These are phyloP conservation scores for Suhomyces sp. DNA, from an alignment of 805 yeast species.

Conservation along the genomic window DNA sequence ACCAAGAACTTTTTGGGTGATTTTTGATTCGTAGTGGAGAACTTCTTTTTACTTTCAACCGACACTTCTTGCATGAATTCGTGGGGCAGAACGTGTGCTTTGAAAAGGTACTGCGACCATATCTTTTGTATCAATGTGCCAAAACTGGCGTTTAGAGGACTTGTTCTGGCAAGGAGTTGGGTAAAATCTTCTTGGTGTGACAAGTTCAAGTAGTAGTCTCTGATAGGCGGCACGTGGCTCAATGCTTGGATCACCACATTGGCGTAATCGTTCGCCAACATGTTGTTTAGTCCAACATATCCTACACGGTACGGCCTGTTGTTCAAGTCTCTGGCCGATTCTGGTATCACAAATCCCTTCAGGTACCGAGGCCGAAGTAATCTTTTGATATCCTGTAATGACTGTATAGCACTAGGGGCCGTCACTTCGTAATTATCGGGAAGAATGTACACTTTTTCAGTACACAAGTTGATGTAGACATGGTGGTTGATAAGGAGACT, in stretches of 20 bases:
- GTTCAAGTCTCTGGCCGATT: constrained; percentile 38
- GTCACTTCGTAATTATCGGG: constrained; percentile 55
- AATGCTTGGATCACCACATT: constrained; percentile 57
- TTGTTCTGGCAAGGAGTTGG: constrained; percentile 10
- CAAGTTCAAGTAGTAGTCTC: constrained; percentile 30
- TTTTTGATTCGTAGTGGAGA: constrained; percentile 32
- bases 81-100: constrained; percentile 63
- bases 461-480: constrained; percentile 55
- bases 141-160: constrained; percentile 39
- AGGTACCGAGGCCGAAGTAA: constrained; percentile 53
- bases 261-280: constrained; percentile 49
- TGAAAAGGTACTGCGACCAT: constrained; percentile 62
- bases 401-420: constrained; percentile 17
- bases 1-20: constrained; percentile 55
- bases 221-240: constrained; percentile 49
- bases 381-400: constrained; percentile 49
- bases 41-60: constrained; percentile 40
- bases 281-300: constrained; percentile 60
- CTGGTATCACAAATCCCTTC: constrained; percentile 31
- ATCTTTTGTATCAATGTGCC: constrained; percentile 51
- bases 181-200: constrained; percentile 20
- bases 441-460: constrained; percentile 49
- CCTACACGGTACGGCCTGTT: constrained; percentile 56
- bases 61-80: constrained; percentile 55
- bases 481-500: constrained; percentile 62